phyloP scores from a whole-genome alignment of 1,139 yeast species.

The Chernovozyma aurita region DNA sequence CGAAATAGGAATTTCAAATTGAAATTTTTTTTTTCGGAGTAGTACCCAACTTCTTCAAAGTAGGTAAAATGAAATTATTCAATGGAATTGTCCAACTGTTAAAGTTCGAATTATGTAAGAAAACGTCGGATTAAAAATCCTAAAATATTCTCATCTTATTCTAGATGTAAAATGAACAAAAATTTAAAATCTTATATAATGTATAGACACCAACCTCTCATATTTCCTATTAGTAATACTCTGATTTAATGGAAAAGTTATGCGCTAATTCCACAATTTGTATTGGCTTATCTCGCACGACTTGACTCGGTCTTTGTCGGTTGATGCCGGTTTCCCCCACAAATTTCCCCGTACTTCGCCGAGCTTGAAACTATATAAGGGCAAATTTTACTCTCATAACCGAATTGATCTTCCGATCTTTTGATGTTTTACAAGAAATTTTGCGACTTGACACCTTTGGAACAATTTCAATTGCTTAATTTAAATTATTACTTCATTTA shows the following conservation, averaged over 20 bases:
- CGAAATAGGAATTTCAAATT: no score
- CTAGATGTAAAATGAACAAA: no score
- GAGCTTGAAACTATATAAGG: not conserved
- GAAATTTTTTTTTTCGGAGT: no score
- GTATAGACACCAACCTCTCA: no score
- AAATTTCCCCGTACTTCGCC: not conserved
- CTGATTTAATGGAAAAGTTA: no score
- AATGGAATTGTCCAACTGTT: no score
- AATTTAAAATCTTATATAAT: no score
- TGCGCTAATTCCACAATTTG: not conserved
- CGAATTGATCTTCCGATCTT: not conserved
- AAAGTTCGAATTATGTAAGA: no score
- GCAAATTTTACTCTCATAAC: not conserved
- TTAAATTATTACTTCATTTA: not conserved
- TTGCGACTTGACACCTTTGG: not conserved
- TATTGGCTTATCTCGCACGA: constrained; percentile 1
- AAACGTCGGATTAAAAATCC: no score
- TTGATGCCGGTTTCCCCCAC: constrained; percentile 1
- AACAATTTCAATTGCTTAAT: not conserved
- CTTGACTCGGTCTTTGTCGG: not conserved
- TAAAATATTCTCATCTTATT: no score
- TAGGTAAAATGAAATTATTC: no score
- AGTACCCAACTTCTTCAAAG: no score
- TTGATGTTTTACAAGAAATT: not conserved
- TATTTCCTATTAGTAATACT: not conserved